Conservation (phyloP, 2,329 filamentous ascomycete genomes). For the Aspergillus bombycis region DNA sequence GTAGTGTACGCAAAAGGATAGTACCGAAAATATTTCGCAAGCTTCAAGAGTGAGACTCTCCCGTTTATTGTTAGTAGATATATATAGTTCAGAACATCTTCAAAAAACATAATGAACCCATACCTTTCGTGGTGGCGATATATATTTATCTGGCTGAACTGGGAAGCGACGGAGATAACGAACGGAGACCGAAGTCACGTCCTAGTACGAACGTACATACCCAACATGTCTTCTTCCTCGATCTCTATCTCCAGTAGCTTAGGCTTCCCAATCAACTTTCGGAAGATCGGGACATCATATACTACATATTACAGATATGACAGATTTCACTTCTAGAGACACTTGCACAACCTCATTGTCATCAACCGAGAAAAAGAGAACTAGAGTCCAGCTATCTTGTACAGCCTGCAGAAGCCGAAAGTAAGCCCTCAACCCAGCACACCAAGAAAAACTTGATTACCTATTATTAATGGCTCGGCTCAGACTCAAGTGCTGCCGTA, state of each 20-base stretch:
- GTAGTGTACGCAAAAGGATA: neutral
- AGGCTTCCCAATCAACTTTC: neutral
- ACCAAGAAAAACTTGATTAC: neutral
- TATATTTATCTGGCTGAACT: neutral
- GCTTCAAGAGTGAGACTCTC: no score
- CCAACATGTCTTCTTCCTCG: neutral
- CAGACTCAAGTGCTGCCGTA: conserved; percentile 42
- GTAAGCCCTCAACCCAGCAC: conserved; percentile 23
- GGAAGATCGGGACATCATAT: neutral
- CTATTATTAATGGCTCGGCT: neutral
- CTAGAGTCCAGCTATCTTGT: conserved; percentile 42
- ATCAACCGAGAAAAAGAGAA: conserved; percentile 34
- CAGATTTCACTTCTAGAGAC: neutral
- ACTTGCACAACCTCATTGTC: neutral
- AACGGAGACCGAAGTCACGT: conserved; percentile 3
- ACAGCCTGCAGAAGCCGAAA: conserved; percentile 42
- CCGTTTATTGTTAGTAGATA: no score
- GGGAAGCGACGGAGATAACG: conserved; percentile 2
- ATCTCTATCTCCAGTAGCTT: neutral
- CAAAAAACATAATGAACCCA: neutral
- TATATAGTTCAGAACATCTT: neutral
- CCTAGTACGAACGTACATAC: no score
- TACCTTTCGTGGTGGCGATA: neutral
- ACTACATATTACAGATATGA: neutral
- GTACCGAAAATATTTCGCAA: neutral